Evolutionary conservation across 2,329 filamentous ascomycete species (phyloP).

Genomic region (Calonectria multiphialidica): DNA sequence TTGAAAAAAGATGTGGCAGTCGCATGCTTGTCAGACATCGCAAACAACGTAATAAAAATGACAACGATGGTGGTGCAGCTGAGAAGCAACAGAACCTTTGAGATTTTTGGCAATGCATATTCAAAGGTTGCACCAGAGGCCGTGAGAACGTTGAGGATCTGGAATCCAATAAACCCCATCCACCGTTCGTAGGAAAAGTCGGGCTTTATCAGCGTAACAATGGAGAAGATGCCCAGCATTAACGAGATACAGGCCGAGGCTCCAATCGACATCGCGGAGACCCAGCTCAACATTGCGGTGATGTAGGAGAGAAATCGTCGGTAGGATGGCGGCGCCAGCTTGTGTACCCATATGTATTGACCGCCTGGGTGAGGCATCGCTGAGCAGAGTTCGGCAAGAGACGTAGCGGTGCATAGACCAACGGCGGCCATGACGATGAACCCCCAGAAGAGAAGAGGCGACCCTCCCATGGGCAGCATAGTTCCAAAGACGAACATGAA

Average conservation of each 20-base stretch:
- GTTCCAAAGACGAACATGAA: conserved; percentile 36
- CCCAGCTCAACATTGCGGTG: conserved; percentile 42
- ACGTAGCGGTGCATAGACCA: conserved; percentile 39
- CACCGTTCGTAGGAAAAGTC: conserved; percentile 40
- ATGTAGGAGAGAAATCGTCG: conserved; percentile 38
- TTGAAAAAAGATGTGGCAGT: conserved; percentile 39
- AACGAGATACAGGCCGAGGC: conserved; percentile 37
- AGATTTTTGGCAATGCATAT: conserved; percentile 40
- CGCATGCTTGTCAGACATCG: conserved; percentile 33
- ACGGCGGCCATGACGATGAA: conserved; percentile 39
- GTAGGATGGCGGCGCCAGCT: conserved; percentile 29
- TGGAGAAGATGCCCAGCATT: conserved; percentile 32
- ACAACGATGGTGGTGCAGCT: conserved; percentile 38
- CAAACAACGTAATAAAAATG: conserved; percentile 43
- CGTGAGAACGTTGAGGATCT: conserved; percentile 39
- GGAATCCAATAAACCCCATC: conserved; percentile 44
- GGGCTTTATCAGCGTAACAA: conserved; percentile 37
- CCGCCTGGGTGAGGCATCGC: conserved; percentile 47
- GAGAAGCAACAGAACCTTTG: conserved; percentile 41
- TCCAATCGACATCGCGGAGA: conserved; percentile 41
- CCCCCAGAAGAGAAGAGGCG: conserved; percentile 42
- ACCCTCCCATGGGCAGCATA: conserved; percentile 36
- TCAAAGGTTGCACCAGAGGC: conserved; percentile 38
- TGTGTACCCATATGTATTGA: conserved; percentile 44
- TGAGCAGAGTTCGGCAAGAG: conserved; percentile 43